A percentile compares a stretch with the other conserved stretches of the same genome.
phyloP scores from a whole-genome alignment of 345 rosid species.

The Toxicodendron radicans region DNA sequence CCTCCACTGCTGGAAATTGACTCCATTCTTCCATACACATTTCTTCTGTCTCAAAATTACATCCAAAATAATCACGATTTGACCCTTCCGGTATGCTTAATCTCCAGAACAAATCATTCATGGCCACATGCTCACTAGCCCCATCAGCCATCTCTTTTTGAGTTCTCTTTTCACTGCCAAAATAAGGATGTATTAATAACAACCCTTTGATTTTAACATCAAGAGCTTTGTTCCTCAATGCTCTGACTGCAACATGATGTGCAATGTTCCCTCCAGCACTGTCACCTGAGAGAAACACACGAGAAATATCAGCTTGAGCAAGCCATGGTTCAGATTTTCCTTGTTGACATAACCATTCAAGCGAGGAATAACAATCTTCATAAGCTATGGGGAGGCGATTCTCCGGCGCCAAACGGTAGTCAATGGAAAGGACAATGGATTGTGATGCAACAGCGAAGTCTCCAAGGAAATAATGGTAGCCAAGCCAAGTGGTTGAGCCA shows the following conservation, averaged over 20 bases:
- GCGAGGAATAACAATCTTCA: constrained; percentile 50
- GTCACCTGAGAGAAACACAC: constrained; percentile 56
- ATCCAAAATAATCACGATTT: constrained; percentile 47
- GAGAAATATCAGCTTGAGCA: constrained; percentile 36
- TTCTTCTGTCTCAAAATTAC: constrained; percentile 45
- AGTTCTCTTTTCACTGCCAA: constrained; percentile 60
- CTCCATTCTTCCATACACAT: constrained; percentile 41
- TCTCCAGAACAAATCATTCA: constrained; percentile 63
- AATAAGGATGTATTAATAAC: constrained; percentile 54
- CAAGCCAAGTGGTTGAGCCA: constrained; percentile 61
- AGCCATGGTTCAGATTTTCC: constrained; percentile 51
- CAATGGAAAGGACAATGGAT: constrained; percentile 47
- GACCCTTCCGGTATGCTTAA: constrained; percentile 52
- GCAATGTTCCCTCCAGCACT: constrained; percentile 70
- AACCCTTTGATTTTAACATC: constrained; percentile 42
- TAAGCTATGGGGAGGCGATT: constrained; percentile 56
- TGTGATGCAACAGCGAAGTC: constrained; percentile 40
- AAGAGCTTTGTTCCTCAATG: constrained; percentile 20
- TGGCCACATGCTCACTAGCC: constrained; percentile 26
- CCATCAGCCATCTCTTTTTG: constrained; percentile 35
- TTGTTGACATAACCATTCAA: constrained; percentile 42
- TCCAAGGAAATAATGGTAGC: constrained; percentile 69
- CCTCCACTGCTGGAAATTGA: constrained; percentile 42
- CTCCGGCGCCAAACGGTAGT: constrained; percentile 64
- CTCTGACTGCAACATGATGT: constrained; percentile 46